Evolutionary conservation across 108 stramenopile genomes (phyloP), one percentile per base, ranked within the genome.

Genomic region (Skeletonema tropicum): DNA sequence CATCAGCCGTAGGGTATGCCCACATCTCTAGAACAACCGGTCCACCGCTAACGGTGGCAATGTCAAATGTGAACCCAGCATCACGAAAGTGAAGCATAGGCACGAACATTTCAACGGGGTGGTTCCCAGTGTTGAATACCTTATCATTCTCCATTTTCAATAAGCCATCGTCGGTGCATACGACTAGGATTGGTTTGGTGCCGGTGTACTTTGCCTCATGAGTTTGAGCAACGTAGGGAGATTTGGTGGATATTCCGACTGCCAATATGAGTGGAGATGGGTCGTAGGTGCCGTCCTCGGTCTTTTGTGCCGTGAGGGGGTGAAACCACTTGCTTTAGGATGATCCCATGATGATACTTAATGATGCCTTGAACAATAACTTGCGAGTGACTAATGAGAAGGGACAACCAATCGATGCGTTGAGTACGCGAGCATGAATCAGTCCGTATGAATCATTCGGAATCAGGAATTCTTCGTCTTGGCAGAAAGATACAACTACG

Each of bases 31-130:
- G 23, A 14, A 25, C 25, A 2, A 67, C 77, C 5, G 63, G 45
- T 3, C 42, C 26, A 6, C 77, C 77, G 10, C 26, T 64, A 5
- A 48, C 35, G 5, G 77, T 78, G 8, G 49, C 61, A 52, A 78
- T 21, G 25, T 78, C 77, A 64, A 78, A 66, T 31, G 52, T 70
- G 31, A 78, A 78, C n/a, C 77, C 77, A 17, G 77, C 77, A 38
- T 78, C 58, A 23, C 23, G 21, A 38, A 78, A 57, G 42, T 78
- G 77, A 46, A 78, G 70, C 71, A 78, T 57, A 0, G 77, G 77
- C 12, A 65, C 12, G 14, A 41, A 71, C 23, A 64, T 72, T 21
- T 78, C 77, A 35, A 72, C 55, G 5, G 77, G 77, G 38, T 78
- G 77, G 41, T 78, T 78, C 10, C 77, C 77, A 35, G 77, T 65